Evolutionary conservation across 1,139 yeast species (phyloP).

Genomic region (Komagataea norvegica): DNA sequence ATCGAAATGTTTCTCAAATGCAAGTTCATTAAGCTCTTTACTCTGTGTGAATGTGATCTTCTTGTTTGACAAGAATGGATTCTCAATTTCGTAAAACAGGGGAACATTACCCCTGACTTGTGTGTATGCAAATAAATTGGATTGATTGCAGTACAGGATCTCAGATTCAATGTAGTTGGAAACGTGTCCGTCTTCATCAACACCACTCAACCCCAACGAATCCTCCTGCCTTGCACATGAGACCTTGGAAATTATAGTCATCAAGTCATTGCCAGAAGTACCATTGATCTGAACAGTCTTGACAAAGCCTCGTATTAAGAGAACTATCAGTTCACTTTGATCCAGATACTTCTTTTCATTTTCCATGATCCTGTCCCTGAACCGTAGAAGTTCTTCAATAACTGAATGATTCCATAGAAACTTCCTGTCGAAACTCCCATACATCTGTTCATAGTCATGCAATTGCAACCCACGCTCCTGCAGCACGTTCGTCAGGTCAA

Average conservation of each 20-base stretch:
- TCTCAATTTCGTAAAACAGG: slow-evolving; percentile 51
- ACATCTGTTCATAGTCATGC: slow-evolving; percentile 37
- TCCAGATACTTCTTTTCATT: slow-evolving; percentile 51
- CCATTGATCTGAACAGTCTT: slow-evolving; percentile 48
- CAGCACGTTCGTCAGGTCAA: slow-evolving; percentile 57
- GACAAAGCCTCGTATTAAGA: slow-evolving; percentile 63
- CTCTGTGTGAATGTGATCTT: slow-evolving; percentile 53
- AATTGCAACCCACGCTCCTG: slow-evolving; percentile 47
- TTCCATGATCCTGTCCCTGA: slow-evolving; percentile 50
- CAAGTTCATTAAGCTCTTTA: slow-evolving; percentile 59
- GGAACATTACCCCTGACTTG: slow-evolving; percentile 69
- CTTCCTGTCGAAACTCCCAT: slow-evolving; percentile 43
- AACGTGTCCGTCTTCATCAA: slow-evolving; percentile 68
- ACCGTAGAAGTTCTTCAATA: slow-evolving; percentile 52
- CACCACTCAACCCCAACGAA: slow-evolving; percentile 62
- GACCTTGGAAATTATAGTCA: slow-evolving; percentile 65
- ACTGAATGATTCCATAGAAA: slow-evolving; percentile 66
- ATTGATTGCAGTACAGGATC: slow-evolving; percentile 49
- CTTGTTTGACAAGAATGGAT: slow-evolving; percentile 46
- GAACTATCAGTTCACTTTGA: slow-evolving; percentile 50
- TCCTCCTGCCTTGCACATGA: slow-evolving; percentile 57
- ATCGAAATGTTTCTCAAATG: slow-evolving; percentile 63
- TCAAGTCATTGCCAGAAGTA: slow-evolving; percentile 43
- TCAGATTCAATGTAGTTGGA: slow-evolving; percentile 68
- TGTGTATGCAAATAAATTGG: slow-evolving; percentile 52